phyloP scores from a whole-genome alignment of 148 eudicot species.

The Euryodendron excelsum region DNA sequence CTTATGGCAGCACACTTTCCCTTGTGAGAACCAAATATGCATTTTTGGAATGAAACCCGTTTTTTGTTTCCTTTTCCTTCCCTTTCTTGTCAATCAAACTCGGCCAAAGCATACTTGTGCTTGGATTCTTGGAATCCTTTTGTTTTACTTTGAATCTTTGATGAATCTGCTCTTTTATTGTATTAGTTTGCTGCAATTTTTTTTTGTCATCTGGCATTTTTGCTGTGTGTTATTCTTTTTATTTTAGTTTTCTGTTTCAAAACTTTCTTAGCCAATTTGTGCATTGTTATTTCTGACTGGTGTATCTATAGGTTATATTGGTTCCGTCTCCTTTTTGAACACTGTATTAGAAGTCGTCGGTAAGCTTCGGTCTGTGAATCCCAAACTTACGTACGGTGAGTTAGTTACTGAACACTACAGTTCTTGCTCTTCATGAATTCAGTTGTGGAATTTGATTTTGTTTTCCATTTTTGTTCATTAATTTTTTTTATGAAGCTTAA shows the following conservation, averaged over 20 bases:
- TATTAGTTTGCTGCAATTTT: not conserved
- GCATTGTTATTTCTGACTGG: constrained; percentile 13
- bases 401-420: not conserved
- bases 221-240: not conserved
- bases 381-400: constrained; percentile 86
- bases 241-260: not conserved
- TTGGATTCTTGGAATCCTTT: not conserved
- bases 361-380: constrained; percentile 85
- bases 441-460: constrained; percentile 1
- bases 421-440: not conserved
- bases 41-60: not conserved
- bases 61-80: not conserved
- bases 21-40: not conserved
- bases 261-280: constrained; percentile 3
- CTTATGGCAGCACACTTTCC: not conserved
- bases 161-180: not conserved
- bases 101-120: not conserved
- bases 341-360: constrained; percentile 72
- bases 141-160: constrained; percentile 3
- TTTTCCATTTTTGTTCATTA: not conserved
- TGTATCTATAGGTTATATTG: constrained; percentile 84
- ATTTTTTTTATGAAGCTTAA: not conserved
- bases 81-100: not conserved
- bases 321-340: constrained; percentile 86
- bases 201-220: not conserved